Evolutionary conservation across 257 asterid species (phyloP).

Genomic region (Gentiana macrophylla): DNA sequence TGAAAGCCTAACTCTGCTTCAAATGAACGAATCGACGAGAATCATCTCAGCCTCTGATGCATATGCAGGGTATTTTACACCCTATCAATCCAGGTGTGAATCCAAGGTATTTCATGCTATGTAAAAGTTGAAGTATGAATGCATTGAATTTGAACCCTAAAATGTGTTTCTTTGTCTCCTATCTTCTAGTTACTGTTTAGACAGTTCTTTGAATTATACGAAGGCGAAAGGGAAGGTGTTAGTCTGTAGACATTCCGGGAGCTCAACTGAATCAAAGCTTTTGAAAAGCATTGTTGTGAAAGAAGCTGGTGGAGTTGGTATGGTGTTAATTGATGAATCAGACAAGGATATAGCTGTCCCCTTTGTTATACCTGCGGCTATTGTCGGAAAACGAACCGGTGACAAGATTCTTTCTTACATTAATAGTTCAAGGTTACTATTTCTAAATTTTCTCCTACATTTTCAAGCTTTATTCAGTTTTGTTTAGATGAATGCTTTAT

Average conservation of each 20-base stretch:
- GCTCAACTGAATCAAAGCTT: conserved; percentile 78
- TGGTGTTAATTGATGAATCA: conserved; percentile 78
- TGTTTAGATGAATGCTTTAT: conserved; percentile 6
- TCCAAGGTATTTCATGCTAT: conserved; percentile 54
- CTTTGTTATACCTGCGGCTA: conserved; percentile 73
- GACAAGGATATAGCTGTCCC: conserved; percentile 86
- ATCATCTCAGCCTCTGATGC: conserved; percentile 79
- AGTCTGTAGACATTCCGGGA: conserved; percentile 79
- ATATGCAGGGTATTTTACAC: conserved; percentile 80
- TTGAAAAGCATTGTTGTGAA: conserved; percentile 60
- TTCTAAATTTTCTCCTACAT: neutral
- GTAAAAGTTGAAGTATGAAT: conserved; percentile 17
- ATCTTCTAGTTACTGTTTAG: conserved; percentile 70
- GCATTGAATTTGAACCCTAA: conserved; percentile 18
- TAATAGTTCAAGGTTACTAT: conserved; percentile 46
- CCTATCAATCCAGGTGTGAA: conserved; percentile 99
- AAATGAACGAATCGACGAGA: conserved; percentile 34
- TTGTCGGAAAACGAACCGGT: conserved; percentile 56
- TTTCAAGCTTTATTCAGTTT: conserved; percentile 4
- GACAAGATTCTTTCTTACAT: conserved; percentile 57
- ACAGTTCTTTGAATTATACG: conserved; percentile 73
- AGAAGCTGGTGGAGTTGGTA: conserved; percentile 83
- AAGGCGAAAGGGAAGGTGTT: conserved; percentile 71
- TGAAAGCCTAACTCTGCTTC: conserved; percentile 53
- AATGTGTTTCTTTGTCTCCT: conserved; percentile 14